phyloP scores from a whole-genome alignment of 495 filamentous ascomycete species.

The Clavariopsis aquatica region DNA sequence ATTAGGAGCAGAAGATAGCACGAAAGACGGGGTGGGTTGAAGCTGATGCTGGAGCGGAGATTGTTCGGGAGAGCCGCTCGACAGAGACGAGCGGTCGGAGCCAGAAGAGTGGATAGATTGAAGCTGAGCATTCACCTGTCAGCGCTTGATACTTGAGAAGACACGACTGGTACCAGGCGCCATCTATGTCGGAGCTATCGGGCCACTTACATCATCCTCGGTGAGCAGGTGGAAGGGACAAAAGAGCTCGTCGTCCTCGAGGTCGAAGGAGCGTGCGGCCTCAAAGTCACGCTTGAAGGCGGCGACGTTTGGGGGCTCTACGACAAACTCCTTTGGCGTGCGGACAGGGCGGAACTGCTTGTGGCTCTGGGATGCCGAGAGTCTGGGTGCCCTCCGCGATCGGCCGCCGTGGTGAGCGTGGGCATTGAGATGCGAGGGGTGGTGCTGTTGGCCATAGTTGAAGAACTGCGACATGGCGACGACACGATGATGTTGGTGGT shows the following conservation, averaged over 20 bases:
- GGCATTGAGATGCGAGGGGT: conserved; percentile 55
- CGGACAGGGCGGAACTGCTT: conserved; percentile 80
- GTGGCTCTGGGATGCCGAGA: conserved; percentile 78
- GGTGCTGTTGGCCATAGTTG: conserved; percentile 64
- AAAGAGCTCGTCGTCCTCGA: conserved; percentile 97
- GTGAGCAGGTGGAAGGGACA: conserved; percentile 86
- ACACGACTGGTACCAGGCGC: conserved; percentile 5
- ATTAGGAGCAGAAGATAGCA: conserved; percentile 73
- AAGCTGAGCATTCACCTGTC: conserved; percentile 56
- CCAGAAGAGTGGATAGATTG: conserved; percentile 83
- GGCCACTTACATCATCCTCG: conserved; percentile 85
- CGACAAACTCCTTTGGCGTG: conserved; percentile 80
- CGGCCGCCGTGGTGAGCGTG: conserved; percentile 73
- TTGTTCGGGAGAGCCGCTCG: conserved; percentile 90
- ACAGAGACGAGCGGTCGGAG: conserved; percentile 91
- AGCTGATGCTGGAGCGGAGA: conserved; percentile 82
- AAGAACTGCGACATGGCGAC: conserved; percentile 43
- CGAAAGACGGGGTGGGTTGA: conserved; percentile 75
- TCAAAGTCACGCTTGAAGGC: conserved; percentile 85
- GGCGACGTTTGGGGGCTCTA: conserved; percentile 70
- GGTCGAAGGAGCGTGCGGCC: conserved; percentile 89
- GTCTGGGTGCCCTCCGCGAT: conserved; percentile 81
- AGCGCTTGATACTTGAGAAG: conserved; percentile 21
- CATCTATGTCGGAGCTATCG: background rate
- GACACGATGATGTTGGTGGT: conserved; percentile 12